These are phyloP conservation scores for Nowakowskiella sp. DNA, from an alignment of 192 early-diverging fungal genomes.

Conservation along the genomic window DNA sequence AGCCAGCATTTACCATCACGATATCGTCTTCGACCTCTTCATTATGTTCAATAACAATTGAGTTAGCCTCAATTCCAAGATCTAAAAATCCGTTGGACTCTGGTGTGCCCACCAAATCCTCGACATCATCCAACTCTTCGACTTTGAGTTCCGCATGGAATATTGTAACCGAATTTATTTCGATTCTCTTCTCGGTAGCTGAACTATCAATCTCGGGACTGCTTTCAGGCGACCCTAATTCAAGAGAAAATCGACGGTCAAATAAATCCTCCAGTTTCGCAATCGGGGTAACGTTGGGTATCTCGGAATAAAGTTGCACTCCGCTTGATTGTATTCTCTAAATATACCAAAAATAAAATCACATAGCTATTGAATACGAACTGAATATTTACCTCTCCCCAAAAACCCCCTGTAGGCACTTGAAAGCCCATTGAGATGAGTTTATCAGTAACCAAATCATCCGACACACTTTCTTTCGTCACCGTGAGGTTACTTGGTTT, in stretches of 20 bases:
- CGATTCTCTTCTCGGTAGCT: background rate
- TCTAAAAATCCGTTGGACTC: background rate
- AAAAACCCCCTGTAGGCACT: conserved; percentile 16
- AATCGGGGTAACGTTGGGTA: conserved; percentile 18
- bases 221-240: background rate
- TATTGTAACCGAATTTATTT: background rate
- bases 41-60: too few species aligned
- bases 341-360: background rate
- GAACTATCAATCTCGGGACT: background rate
- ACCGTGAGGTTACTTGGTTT: too few species aligned
- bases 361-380: conserved; percentile 4
- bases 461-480: too few species aligned
- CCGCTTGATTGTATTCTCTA: conserved; percentile 25
- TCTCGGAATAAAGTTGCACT: conserved; percentile 32
- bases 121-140: conserved; percentile 2
- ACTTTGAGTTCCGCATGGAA: background rate
- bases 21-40: too few species aligned
- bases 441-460: too few species aligned
- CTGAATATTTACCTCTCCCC: conserved; percentile 20
- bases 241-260: conserved; percentile 27
- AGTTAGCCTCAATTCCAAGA: background rate
- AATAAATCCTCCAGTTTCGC: conserved; percentile 14
- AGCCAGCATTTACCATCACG: too few species aligned
- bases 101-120: background rate
- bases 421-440: conserved; percentile 6